Evolutionary conservation across 2,329 filamentous ascomycete genomes (phyloP).

Genomic region (Emmonsia crescens): DNA sequence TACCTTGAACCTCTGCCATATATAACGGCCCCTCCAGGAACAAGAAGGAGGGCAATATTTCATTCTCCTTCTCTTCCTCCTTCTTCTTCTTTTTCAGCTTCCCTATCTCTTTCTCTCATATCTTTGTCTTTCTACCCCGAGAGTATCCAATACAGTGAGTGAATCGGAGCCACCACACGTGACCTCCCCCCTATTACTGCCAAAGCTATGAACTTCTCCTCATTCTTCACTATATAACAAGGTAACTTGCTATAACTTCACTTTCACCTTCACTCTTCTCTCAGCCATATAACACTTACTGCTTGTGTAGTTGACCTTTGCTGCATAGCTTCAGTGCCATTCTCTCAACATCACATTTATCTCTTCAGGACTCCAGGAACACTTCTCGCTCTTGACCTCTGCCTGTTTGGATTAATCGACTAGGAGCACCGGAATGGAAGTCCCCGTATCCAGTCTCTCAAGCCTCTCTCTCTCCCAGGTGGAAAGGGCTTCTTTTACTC

Average conservation of each 20-base stretch:
- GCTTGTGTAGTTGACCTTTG: neutral
- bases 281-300: neutral
- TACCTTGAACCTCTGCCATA: too few relatives aligned
- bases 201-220: neutral
- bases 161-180: too few relatives aligned
- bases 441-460: neutral
- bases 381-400: neutral
- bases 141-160: too few relatives aligned
- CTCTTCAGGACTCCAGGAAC: neutral
- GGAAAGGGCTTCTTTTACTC: constrained; percentile 4
- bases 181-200: too few relatives aligned
- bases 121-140: too few relatives aligned
- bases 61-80: too few relatives aligned
- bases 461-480: constrained; percentile 2
- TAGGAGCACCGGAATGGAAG: neutral
- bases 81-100: neutral
- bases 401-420: neutral
- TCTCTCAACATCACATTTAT: neutral
- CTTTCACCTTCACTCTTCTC: neutral
- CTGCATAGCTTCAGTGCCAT: neutral
- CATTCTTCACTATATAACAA: neutral
- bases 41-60: neutral
- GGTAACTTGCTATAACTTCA: too few relatives aligned
- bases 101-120: neutral
- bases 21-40: too few relatives aligned